phyloP scores from a whole-genome alignment of 345 rosid species.

The Pugionium cornutum region DNA sequence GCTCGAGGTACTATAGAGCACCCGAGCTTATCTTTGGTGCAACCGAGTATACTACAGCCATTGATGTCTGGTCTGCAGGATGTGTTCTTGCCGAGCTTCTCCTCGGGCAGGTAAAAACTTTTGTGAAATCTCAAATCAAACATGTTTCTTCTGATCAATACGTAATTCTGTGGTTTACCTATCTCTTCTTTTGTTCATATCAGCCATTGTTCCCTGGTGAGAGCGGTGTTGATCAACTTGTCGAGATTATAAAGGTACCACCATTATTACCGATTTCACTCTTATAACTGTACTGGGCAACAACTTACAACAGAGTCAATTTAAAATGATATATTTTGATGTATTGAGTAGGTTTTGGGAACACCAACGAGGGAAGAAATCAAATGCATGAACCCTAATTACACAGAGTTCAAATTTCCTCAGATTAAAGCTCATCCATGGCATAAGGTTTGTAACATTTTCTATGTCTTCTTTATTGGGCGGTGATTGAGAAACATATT shows the following conservation, averaged over 20 bases:
- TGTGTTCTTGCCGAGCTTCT: conserved; percentile 44
- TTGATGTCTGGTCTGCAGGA: conserved; percentile 98
- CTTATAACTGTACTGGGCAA: neutral
- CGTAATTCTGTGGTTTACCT: neutral
- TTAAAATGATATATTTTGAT: neutral
- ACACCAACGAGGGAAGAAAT: conserved; percentile 98
- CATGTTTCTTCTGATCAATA: conserved; percentile 1
- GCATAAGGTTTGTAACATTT: conserved; percentile 65
- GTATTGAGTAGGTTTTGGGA: conserved; percentile 71
- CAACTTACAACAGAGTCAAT: no score
- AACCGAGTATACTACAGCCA: conserved; percentile 90
- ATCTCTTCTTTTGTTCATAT: conserved; percentile 27
- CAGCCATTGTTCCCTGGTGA: conserved; percentile 98
- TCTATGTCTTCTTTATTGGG: no score
- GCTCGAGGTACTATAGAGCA: conserved; percentile 13
- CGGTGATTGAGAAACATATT: conserved; percentile 12
- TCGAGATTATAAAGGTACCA: conserved; percentile 89
- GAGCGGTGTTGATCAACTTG: conserved; percentile 98
- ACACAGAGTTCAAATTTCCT: conserved; percentile 82
- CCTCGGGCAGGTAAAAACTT: conserved; percentile 72
- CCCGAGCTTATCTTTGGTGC: conserved; percentile 54
- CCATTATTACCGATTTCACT: neutral
- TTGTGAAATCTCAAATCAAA: neutral
- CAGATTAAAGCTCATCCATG: conserved; percentile 29
- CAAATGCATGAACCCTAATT: conserved; percentile 98